Conservation (phyloP, 73 alveolate genomes). For the Paramecium primaurelia region DNA sequence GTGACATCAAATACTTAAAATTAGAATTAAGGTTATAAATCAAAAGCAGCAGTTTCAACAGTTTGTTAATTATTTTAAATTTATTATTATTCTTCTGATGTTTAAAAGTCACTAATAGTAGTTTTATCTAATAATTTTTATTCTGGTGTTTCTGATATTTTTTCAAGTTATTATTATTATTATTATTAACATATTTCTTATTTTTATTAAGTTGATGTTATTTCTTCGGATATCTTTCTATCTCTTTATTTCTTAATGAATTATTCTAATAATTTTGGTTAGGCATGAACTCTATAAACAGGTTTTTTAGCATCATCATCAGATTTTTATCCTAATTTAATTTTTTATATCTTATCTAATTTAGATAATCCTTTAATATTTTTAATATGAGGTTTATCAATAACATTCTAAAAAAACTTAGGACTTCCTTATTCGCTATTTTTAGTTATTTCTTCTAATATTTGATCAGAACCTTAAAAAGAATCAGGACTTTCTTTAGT, state of each 20-base stretch:
- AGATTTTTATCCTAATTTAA: background rate
- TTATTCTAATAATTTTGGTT: background rate
- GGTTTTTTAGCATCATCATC: conserved; percentile 16
- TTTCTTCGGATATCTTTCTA: background rate
- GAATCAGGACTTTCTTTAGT: conserved; percentile 45
- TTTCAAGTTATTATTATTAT: background rate
- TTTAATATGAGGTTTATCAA: background rate
- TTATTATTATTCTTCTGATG: background rate
- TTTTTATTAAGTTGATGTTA: background rate
- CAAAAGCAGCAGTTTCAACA: background rate
- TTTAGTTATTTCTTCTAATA: background rate
- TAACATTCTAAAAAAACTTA: background rate
- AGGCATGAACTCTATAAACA: background rate
- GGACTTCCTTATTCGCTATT: background rate
- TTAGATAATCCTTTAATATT: background rate
- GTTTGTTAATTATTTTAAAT: background rate
- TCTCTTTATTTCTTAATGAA: background rate
- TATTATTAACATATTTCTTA: background rate
- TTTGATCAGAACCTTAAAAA: background rate
- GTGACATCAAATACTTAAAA: background rate
- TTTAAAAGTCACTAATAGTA: background rate
- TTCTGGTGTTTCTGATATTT: conserved; percentile 36
- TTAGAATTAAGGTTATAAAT: background rate
- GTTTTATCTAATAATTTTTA: background rate
- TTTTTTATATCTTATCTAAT: background rate